Conservation (phyloP, 1,284 basidiomycete species). For the Taiwanofungus camphoratus region DNA sequence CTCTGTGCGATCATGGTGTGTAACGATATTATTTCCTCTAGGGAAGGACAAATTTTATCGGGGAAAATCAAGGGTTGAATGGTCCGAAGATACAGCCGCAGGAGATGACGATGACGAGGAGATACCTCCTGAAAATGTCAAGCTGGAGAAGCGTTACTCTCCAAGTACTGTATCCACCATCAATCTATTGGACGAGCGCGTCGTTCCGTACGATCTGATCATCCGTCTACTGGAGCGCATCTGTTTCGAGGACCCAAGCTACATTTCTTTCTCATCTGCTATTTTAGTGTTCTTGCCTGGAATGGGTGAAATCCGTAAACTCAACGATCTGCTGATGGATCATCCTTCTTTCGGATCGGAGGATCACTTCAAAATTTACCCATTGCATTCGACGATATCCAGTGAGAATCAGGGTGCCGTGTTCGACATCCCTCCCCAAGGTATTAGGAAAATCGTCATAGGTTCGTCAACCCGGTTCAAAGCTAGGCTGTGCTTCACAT, state of each 20-base stretch:
- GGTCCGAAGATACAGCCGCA: slow-evolving; percentile 64
- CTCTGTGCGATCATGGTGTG: neutral
- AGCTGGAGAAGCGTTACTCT: slow-evolving; percentile 70
- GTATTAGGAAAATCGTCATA: slow-evolving; percentile 88
- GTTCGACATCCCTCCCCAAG: slow-evolving; percentile 80
- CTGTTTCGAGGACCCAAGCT: slow-evolving; percentile 65
- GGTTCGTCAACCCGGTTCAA: slow-evolving; percentile 41
- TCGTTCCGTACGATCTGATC: slow-evolving; percentile 90
- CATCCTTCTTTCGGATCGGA: slow-evolving; percentile 72
- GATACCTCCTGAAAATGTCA: slow-evolving; percentile 43
- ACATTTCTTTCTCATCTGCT: slow-evolving; percentile 69
- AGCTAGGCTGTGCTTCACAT: neutral
- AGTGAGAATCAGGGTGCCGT: slow-evolving; percentile 89
- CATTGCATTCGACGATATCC: slow-evolving; percentile 91
- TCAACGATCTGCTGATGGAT: slow-evolving; percentile 78
- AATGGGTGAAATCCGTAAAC: slow-evolving; percentile 83
- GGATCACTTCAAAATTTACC: slow-evolving; percentile 73
- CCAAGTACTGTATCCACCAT: slow-evolving; percentile 73
- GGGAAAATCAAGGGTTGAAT: slow-evolving; percentile 59
- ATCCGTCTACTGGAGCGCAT: slow-evolving; percentile 80
- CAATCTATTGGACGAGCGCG: slow-evolving; percentile 83
- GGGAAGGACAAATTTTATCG: slow-evolving; percentile 62
- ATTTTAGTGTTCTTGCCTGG: slow-evolving; percentile 95
- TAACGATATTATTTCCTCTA: no score
- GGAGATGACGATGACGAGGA: slow-evolving; percentile 75